Evolutionary conservation across 2,329 filamentous ascomycete genomes (phyloP), one percentile per base, ranked within the genome.

Genomic region (Elsinoe perseae): DNA sequence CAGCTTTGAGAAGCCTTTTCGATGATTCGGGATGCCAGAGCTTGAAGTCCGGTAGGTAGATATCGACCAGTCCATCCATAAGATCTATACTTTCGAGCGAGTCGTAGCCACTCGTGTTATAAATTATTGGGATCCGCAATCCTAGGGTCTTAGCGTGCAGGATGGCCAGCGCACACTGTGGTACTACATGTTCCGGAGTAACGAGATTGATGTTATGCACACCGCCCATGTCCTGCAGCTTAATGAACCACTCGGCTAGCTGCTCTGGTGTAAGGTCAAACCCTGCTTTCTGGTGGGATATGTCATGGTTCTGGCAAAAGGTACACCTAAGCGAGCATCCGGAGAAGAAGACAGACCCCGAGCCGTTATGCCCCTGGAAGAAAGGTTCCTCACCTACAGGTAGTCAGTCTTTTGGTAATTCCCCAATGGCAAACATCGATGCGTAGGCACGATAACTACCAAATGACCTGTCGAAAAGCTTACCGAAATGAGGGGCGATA

Each of bases 151-250:
- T 78, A 0, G 88, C 87, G 59, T 86, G 79, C 21, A 95, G 74
- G 62, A 93, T 88, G 12, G 84, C 85, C 28, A 93, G 73, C 1
- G 81, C 87, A 8, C 93, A 86, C 67, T 93, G 89, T 0, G 89
- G 87, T 3, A 90, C 88, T 16, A 95, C 86, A 68, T 95, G 89
- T 67, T 95, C 89, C 0, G 89, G 88, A 0, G 88, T 95, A 57
- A 95, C 80, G 20, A 92, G 80, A 68, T 95, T 93, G 76, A 95
- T 91, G 68, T 93, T 93, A 73, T 95, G 88, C n/a, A 89, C 86
- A 7, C 78, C 73, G n/a, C 87, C 89, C 2, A 88, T 79, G 25
- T 87, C 77, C 67, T 93, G 88, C 42, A 95, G 73, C 72, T 93
- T 93, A 57, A 93, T 64, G 70, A 86, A 91, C 89, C 89, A 93